Evolutionary conservation across 1,284 basidiomycete species (phyloP).

Genomic region (Trichosporon ovoides): DNA sequence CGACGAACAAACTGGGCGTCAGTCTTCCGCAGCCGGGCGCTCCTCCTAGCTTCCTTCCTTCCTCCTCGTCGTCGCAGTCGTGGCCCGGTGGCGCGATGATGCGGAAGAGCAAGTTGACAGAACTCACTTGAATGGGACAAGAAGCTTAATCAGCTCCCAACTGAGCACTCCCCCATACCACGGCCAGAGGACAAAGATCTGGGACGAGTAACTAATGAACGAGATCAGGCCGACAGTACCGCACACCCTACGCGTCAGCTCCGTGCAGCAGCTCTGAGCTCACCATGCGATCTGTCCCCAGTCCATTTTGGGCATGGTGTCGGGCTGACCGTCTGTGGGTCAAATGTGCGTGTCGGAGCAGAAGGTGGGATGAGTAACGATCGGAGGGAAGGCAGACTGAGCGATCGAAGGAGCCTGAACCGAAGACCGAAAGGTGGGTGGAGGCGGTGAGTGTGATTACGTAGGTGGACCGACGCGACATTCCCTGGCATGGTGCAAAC

Average conservation of each 20-base stretch:
- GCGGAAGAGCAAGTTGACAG: too few relatives aligned
- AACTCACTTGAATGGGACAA: slow-evolving; percentile 86
- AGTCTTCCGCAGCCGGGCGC: too few relatives aligned
- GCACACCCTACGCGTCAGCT: slow-evolving; percentile 41
- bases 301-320: not conserved
- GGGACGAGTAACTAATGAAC: slow-evolving; percentile 81
- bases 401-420: too few relatives aligned
- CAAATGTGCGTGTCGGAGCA: not conserved
- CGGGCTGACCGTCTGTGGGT: not conserved
- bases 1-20: slow-evolving; percentile 61
- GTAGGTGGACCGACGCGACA: too few relatives aligned
- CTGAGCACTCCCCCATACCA: slow-evolving; percentile 73
- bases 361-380: not conserved
- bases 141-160: slow-evolving; percentile 63
- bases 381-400: not conserved
- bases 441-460: too few relatives aligned
- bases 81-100: too few relatives aligned
- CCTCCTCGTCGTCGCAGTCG: too few relatives aligned
- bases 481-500: too few relatives aligned
- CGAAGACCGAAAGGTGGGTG: too few relatives aligned
- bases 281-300: not conserved
- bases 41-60: too few relatives aligned
- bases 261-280: not conserved
- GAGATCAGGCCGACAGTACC: slow-evolving; percentile 71
- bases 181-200: slow-evolving; percentile 85